Evolutionary conservation across 192 early-diverging fungal genomes (phyloP), one percentile per base, ranked within the genome.

Genomic region (Mortierella claussenii): DNA sequence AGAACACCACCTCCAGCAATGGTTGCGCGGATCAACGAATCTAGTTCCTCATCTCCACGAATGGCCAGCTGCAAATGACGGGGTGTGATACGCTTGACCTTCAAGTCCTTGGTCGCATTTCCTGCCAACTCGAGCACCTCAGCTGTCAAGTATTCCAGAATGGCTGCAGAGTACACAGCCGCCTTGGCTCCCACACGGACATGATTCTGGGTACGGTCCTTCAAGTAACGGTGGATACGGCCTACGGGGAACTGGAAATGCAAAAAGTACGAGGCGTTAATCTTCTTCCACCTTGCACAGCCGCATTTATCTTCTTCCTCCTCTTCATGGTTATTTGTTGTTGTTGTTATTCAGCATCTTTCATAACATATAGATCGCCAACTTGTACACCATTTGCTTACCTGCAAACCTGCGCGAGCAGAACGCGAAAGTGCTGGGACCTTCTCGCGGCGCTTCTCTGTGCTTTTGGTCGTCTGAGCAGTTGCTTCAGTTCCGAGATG

Each of bases 231-330:
- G 79, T 97, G 95, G 68, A 97, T 93, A 83, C 95, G 94, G 28
- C 95, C 93, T 15, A 97, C 95, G 26, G 95, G 95, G 68, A 97
- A 97, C 87, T 97, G n/a, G n/a, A n/a, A n/a, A n/a, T n/a, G n/a
- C n/a, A n/a, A n/a, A n/a, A n/a, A n/a, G n/a, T n/a, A n/a, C n/a
- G n/a, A n/a, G n/a, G n/a, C n/a, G n/a, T n/a, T n/a, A n/a, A n/a
- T n/a, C n/a, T n/a, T n/a, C n/a, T n/a, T n/a, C n/a, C n/a, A n/a
- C n/a, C n/a, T n/a, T n/a, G n/a, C n/a, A n/a, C n/a, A n/a, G n/a
- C n/a, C n/a, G n/a, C n/a, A n/a, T n/a, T n/a, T n/a, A n/a, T n/a
- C n/a, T n/a, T n/a, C n/a, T n/a, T n/a, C n/a, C n/a, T n/a, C n/a
- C n/a, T n/a, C n/a, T n/a, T n/a, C n/a, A n/a, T n/a, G n/a, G n/a